These are phyloP conservation scores for Xylariales sp. DNA, from an alignment of 2,329 filamentous ascomycete species.

Conservation along the genomic window DNA sequence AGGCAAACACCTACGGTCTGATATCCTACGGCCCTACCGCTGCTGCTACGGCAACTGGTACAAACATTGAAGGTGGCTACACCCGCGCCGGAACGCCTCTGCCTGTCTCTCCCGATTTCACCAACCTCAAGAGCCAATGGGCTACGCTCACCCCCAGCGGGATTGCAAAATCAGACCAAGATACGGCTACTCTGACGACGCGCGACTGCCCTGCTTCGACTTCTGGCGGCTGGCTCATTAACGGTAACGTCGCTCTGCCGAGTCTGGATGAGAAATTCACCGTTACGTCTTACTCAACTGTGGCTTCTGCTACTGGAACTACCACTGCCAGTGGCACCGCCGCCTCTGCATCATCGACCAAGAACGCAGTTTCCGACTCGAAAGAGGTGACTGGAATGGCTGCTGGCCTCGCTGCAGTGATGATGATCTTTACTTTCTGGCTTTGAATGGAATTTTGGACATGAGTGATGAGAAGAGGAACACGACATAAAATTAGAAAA, in stretches of 20 bases:
- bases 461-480: no score
- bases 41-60: conserved; percentile 46
- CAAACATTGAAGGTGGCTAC: conserved; percentile 59
- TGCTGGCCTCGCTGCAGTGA: conserved; percentile 43
- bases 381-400: conserved; percentile 46
- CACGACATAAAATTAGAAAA: no score
- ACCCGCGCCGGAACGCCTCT: conserved; percentile 68
- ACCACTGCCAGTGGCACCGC: conserved; percentile 26
- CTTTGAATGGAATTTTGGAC: no score
- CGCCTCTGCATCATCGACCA: conserved; percentile 23
- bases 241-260: conserved; percentile 66
- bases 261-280: conserved; percentile 54
- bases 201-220: conserved; percentile 70
- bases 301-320: conserved; percentile 25
- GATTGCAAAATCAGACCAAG: conserved; percentile 62
- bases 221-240: conserved; percentile 64
- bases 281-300: conserved; percentile 21
- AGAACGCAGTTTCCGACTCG: conserved; percentile 38
- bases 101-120: conserved; percentile 71
- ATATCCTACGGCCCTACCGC: conserved; percentile 67
- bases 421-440: conserved; percentile 49
- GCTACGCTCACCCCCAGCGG: conserved; percentile 66
- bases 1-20: conserved; percentile 78
- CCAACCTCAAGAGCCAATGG: conserved; percentile 75
- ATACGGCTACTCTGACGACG: conserved; percentile 53